A percentile compares a stretch with the other conserved stretches of the same genome.
Conservation (phyloP, 164 flowering plant genomes). For the Tetrastigma voinierianum region DNA sequence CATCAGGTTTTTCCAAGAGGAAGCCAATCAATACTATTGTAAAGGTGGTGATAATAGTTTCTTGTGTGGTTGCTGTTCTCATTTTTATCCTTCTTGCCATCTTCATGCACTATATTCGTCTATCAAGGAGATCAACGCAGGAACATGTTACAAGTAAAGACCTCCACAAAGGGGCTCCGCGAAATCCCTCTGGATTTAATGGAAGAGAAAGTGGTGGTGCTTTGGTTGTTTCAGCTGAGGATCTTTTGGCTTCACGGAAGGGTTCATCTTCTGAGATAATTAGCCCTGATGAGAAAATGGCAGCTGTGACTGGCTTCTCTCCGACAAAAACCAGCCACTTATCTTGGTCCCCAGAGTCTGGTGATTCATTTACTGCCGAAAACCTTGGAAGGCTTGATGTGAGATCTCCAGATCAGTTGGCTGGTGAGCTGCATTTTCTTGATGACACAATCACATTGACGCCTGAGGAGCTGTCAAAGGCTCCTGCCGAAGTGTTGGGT, state of each 20-base stretch:
- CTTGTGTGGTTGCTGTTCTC: constrained; percentile 57
- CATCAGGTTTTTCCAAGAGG: constrained; percentile 28
- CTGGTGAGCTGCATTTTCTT: constrained; percentile 88
- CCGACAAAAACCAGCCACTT: constrained; percentile 68
- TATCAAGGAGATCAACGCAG: constrained; percentile 39
- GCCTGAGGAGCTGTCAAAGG: constrained; percentile 90
- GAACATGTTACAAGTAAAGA: constrained; percentile 39
- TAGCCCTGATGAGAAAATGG: constrained; percentile 65
- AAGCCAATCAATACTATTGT: constrained; percentile 51
- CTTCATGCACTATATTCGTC: constrained; percentile 50
- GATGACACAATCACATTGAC: constrained; percentile 77
- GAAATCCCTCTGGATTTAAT: constrained; percentile 40
- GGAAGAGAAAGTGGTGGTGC: constrained; percentile 53
- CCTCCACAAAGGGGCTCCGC: constrained; percentile 18
- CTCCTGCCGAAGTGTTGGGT: constrained; percentile 99
- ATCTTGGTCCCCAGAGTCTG: constrained; percentile 92
- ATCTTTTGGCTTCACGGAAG: constrained; percentile 64
- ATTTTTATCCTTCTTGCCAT: constrained; percentile 68
- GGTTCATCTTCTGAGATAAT: constrained; percentile 76
- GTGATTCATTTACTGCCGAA: constrained; percentile 72
- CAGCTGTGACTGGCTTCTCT: constrained; percentile 58
- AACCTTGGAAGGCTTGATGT: constrained; percentile 68
- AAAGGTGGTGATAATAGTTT: constrained; percentile 61
- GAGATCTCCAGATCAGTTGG: constrained; percentile 81
- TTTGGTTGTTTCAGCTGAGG: constrained; percentile 74